phyloP scores from a whole-genome alignment of 371 early-diverging fungal species.

The Mortierella sp. region DNA sequence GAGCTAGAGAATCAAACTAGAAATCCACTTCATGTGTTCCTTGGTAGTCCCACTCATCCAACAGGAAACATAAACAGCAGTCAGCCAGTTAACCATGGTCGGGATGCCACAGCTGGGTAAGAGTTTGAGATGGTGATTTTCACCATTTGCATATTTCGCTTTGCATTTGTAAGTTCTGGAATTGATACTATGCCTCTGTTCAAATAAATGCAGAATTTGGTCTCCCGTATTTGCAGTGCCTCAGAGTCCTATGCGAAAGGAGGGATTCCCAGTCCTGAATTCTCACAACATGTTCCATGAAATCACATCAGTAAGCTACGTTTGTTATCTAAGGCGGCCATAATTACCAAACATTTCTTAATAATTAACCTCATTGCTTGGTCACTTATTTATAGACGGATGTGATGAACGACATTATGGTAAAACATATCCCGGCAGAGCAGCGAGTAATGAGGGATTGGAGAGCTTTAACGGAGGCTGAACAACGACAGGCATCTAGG shows the following conservation, averaged over 20 bases:
- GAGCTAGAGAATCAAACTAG: slow-evolving; percentile 4
- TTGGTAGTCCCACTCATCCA: not conserved
- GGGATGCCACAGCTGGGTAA: slow-evolving; percentile 27
- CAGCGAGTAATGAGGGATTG: slow-evolving; percentile 64
- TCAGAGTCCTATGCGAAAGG: slow-evolving; percentile 31
- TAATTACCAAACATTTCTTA: no score
- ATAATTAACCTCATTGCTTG: not conserved
- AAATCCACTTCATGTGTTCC: slow-evolving; percentile 9
- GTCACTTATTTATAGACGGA: slow-evolving; percentile 58
- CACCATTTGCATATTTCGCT: not conserved
- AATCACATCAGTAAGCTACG: slow-evolving; percentile 61
- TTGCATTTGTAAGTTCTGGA: not conserved
- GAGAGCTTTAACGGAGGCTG: slow-evolving; percentile 45
- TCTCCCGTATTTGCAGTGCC: slow-evolving; percentile 40
- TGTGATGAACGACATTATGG: slow-evolving; percentile 65
- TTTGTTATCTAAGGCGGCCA: no score
- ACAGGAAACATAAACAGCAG: not conserved
- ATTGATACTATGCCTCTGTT: not conserved
- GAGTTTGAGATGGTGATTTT: not conserved
- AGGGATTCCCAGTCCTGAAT: slow-evolving; percentile 45
- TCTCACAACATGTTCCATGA: slow-evolving; percentile 64
- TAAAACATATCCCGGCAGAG: slow-evolving; percentile 65
- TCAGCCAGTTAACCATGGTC: slow-evolving; percentile 13
- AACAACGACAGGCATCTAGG: slow-evolving; percentile 45
- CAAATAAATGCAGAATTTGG: not conserved